These are phyloP conservation scores for Arthrocladium fulminans DNA, from an alignment of 2,329 filamentous ascomycete species.

Conservation along the genomic window DNA sequence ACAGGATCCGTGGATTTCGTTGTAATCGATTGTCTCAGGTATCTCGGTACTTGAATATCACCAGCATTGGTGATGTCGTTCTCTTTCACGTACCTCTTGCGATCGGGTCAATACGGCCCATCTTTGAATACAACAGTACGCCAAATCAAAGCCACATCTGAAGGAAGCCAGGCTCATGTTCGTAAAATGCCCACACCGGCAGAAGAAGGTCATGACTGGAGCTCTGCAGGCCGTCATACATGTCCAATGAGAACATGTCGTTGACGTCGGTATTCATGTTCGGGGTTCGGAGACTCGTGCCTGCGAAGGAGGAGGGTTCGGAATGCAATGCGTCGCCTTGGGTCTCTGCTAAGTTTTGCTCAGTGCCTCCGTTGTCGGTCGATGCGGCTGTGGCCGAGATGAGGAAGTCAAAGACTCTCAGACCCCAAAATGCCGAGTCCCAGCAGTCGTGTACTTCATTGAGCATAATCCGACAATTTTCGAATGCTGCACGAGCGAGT, in stretches of 20 bases:
- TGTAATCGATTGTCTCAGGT: neutral
- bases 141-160: neutral
- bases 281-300: neutral
- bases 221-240: neutral
- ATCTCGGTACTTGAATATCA: neutral
- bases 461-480: constrained; percentile 13
- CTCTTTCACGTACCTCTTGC: neutral
- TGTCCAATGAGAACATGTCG: neutral
- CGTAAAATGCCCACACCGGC: neutral
- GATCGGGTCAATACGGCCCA: neutral
- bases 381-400: constrained; percentile 1
- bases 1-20: neutral
- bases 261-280: neutral
- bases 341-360: neutral
- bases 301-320: neutral
- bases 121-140: neutral
- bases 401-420: constrained; percentile 16
- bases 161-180: neutral
- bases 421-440: constrained; percentile 13
- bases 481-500: constrained; percentile 11
- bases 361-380: neutral
- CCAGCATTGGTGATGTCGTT: neutral
- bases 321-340: neutral
- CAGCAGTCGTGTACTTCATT: constrained; percentile 13
- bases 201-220: neutral